phyloP scores from a whole-genome alignment of 2,329 filamentous ascomycete species.

The Pyricularia grisea region DNA sequence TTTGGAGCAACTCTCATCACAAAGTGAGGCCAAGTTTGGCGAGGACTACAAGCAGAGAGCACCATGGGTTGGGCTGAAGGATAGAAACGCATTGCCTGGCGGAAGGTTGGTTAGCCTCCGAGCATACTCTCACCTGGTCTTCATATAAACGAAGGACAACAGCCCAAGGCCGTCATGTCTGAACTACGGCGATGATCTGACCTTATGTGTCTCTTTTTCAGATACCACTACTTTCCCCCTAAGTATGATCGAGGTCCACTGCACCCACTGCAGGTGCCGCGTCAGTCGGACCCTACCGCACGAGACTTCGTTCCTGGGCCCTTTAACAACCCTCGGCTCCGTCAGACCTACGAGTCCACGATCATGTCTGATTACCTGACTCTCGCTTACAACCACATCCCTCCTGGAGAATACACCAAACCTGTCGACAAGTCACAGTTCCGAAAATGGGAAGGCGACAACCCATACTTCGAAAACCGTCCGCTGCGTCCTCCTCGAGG shows the following conservation, averaged over 20 bases:
- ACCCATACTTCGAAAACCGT: conserved; percentile 90
- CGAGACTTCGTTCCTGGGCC: conserved; percentile 85
- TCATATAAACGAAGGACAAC: background rate
- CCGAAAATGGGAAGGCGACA: conserved; percentile 79
- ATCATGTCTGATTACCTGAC: conserved; percentile 82
- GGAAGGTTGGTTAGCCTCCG: conserved; percentile 29
- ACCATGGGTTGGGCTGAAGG: conserved; percentile 17
- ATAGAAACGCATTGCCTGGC: conserved; percentile 25
- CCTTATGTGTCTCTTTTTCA: conserved; percentile 24
- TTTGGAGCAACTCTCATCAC: conserved; percentile 41
- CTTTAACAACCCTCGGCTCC: conserved; percentile 77
- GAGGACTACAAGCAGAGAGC: conserved; percentile 25
- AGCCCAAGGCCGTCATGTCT: background rate
- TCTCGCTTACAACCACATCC: conserved; percentile 76
- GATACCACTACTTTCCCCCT: conserved; percentile 91
- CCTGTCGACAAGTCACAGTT: conserved; percentile 25
- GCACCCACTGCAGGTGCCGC: conserved; percentile 86
- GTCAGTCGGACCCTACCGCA: conserved; percentile 75
- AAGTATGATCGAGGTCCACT: conserved; percentile 92
- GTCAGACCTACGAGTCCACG: conserved; percentile 83
- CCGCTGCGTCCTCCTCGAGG: conserved; percentile 78
- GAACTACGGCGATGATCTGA: background rate
- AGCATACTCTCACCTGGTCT: background rate
- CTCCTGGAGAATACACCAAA: conserved; percentile 59
- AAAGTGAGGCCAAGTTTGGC: conserved; percentile 31